phyloP scores from a whole-genome alignment of 345 rosid genomes.

The Eucalyptus albens region DNA sequence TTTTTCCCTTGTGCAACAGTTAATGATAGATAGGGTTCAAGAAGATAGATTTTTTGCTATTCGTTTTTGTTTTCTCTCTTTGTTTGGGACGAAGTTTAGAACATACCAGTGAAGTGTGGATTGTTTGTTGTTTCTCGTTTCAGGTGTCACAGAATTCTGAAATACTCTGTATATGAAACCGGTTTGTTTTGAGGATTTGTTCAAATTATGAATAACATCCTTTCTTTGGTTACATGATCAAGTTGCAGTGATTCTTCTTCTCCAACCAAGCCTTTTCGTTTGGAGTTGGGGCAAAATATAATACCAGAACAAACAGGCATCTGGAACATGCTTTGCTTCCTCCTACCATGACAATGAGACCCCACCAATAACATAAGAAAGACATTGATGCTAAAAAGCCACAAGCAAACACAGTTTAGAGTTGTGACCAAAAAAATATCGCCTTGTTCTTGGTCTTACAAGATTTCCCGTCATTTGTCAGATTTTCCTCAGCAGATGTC shows the following conservation, averaged over 20 bases:
- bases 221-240: not conserved
- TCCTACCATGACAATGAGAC: not conserved
- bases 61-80: not conserved
- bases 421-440: not conserved
- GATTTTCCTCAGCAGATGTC: not conserved
- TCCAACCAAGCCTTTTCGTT: not conserved
- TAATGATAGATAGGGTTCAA: not conserved
- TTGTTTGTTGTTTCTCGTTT: not conserved
- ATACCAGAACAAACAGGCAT: not conserved
- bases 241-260: not conserved
- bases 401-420: not conserved
- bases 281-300: not conserved
- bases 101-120: not conserved
- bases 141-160: not conserved
- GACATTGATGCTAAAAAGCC: not conserved
- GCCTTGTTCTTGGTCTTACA: not conserved
- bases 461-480: not conserved
- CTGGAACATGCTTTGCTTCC: not conserved
- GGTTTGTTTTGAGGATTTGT: not conserved
- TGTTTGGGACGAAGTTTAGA: not conserved
- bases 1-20: not conserved
- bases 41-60: not conserved
- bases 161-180: not conserved
- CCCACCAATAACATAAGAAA: not conserved
- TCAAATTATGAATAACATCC: not conserved